Percentiles rank a stretch among this genome's conserved stretches.
phyloP scores from a whole-genome alignment of 345 rosid genomes.

The Pugionium cornutum region DNA sequence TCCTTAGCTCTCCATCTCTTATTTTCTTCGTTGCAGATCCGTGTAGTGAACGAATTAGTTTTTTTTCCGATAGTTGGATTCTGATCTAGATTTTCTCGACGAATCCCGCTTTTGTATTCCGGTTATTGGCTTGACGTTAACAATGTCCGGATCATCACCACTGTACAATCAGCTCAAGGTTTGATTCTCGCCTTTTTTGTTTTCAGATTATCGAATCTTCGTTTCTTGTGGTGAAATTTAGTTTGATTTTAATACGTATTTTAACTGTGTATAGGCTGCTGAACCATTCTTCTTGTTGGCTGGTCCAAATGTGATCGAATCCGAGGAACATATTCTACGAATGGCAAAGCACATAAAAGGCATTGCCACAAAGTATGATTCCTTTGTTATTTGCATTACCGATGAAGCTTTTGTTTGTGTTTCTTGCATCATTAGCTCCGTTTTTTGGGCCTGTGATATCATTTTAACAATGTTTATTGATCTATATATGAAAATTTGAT shows the following conservation, averaged over 20 bases:
- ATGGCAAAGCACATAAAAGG: constrained; percentile 73
- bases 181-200: not conserved
- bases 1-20: not conserved
- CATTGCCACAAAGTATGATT: constrained; percentile 56
- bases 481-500: constrained; percentile 3
- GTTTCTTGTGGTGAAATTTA: not conserved
- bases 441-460: not conserved
- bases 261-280: constrained; percentile 48
- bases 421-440: not conserved
- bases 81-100: constrained; percentile 1
- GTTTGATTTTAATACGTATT: not conserved
- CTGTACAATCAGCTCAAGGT: constrained; percentile 67
- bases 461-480: not conserved
- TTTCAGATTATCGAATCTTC: not conserved
- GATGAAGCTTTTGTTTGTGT: not conserved
- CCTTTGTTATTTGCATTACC: not conserved
- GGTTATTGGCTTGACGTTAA: constrained; percentile 9
- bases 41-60: constrained; percentile 2
- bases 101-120: not conserved
- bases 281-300: constrained; percentile 83
- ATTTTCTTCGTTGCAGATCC: constrained; percentile 15
- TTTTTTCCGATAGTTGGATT: not conserved
- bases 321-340: constrained; percentile 71
- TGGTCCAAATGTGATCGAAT: constrained; percentile 91
- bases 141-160: constrained; percentile 50